Percentiles rank a stretch among this genome's conserved stretches.
Conservation (phyloP, 1,139 yeast species). For the Magnusiomyces ingens region DNA sequence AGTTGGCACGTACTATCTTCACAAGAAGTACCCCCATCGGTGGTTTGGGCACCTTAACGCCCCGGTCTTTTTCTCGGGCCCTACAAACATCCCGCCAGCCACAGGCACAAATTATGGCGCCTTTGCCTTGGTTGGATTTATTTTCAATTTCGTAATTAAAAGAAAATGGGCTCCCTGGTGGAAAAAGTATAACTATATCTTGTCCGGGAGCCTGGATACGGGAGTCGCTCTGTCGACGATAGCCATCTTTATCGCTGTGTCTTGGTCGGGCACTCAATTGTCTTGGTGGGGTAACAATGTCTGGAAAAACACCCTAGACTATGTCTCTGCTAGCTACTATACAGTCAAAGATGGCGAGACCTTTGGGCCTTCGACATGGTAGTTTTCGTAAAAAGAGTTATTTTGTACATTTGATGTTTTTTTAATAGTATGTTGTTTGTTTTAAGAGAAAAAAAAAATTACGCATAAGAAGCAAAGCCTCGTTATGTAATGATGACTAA, state of each 20-base stretch:
- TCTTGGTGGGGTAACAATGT: constrained; percentile 49
- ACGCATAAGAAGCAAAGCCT: too few relatives aligned
- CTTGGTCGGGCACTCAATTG: constrained; percentile 37
- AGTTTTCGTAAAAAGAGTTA: too few relatives aligned
- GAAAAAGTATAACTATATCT: constrained; percentile 63
- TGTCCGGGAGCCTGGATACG: constrained; percentile 30
- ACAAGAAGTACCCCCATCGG: constrained; percentile 39
- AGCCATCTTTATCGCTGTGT: constrained; percentile 41
- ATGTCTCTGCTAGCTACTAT: constrained; percentile 23
- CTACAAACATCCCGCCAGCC: constrained; percentile 41
- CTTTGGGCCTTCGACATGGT: constrained; percentile 38
- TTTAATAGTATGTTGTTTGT: too few relatives aligned
- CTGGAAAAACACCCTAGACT: constrained; percentile 31
- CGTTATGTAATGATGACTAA: not conserved
- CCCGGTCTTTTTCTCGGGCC: constrained; percentile 39
- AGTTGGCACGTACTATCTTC: constrained; percentile 36
- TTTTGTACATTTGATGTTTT: not conserved
- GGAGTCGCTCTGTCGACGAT: constrained; percentile 45
- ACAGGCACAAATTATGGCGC: constrained; percentile 38
- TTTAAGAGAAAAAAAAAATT: too few relatives aligned
- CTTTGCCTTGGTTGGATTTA: constrained; percentile 37
- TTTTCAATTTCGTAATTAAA: constrained; percentile 37
- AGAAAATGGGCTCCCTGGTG: constrained; percentile 40
- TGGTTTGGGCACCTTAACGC: constrained; percentile 35
- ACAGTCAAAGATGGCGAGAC: constrained; percentile 31